These are phyloP conservation scores for Arxiozyma slooffiae DNA, from an alignment of 1,139 yeast genomes.

Conservation along the genomic window DNA sequence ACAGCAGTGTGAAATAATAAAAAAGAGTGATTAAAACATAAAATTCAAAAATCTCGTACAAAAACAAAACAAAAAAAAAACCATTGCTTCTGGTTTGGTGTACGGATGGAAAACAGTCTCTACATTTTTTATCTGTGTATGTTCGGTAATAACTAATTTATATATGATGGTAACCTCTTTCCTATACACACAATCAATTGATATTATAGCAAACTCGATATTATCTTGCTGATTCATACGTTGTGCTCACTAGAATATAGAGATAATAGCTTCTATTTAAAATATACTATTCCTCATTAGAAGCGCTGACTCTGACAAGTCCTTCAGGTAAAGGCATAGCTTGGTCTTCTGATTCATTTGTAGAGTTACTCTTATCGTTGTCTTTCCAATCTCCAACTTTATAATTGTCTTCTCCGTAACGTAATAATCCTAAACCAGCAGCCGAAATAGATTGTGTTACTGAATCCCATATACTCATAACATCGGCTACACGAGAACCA, in stretches of 20 bases:
- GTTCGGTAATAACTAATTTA: too few species aligned
- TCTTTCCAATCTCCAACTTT: slow-evolving; percentile 18
- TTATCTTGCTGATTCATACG: too few species aligned
- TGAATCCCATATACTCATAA: slow-evolving; percentile 28
- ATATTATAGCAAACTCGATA: too few species aligned
- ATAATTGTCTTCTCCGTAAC: slow-evolving; percentile 28
- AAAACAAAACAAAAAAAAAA: not conserved
- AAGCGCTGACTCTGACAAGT: slow-evolving; percentile 5
- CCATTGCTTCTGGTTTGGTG: not conserved
- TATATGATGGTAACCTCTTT: too few species aligned
- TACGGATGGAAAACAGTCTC: not conserved
- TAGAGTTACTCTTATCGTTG: not conserved
- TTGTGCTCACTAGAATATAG: too few species aligned
- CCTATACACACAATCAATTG: too few species aligned
- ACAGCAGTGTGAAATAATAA: not conserved
- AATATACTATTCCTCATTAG: not conserved
- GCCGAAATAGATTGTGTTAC: slow-evolving; percentile 27
- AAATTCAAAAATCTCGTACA: too few species aligned
- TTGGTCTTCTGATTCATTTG: not conserved
- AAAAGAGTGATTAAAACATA: too few species aligned
- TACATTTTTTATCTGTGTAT: too few species aligned
- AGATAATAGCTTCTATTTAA: too few species aligned
- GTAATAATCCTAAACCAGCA: slow-evolving; percentile 27
- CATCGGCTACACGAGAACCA: slow-evolving; percentile 21
- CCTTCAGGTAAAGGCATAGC: slow-evolving; percentile 5